These are phyloP conservation scores for Arthrobotrys conoides DNA, from an alignment of 2,329 filamentous ascomycete species.

Conservation along the genomic window DNA sequence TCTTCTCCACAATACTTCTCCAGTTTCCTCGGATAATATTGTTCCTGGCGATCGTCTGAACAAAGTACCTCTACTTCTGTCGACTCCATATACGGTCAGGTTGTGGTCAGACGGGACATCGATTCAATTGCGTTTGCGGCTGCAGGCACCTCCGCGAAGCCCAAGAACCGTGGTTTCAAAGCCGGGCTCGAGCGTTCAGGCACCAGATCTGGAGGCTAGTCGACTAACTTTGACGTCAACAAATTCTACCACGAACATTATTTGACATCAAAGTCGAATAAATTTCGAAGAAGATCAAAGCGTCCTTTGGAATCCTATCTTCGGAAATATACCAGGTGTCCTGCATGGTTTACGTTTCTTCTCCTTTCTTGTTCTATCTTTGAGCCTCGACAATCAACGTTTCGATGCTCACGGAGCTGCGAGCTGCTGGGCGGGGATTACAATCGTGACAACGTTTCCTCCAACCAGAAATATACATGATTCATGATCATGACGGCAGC, in stretches of 20 bases:
- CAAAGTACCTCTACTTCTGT: slow-evolving; percentile 22
- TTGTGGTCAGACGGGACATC: slow-evolving; percentile 22
- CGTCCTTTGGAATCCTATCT: slow-evolving; percentile 19
- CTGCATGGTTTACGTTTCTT: slow-evolving; percentile 18
- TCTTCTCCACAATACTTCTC: slow-evolving; percentile 38
- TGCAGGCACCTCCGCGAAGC: slow-evolving; percentile 32
- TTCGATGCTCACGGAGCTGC: slow-evolving; percentile 31
- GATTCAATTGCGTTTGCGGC: slow-evolving; percentile 30
- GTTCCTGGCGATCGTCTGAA: slow-evolving; percentile 9
- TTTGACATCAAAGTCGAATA: slow-evolving; percentile 35
- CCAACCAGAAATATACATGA: slow-evolving; percentile 25
- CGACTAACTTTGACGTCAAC: slow-evolving; percentile 20
- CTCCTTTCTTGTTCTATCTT: slow-evolving; percentile 24
- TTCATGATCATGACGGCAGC: slow-evolving; percentile 36
- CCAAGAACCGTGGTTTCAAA: slow-evolving; percentile 24
- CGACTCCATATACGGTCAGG: slow-evolving; percentile 10
- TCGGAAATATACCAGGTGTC: slow-evolving; percentile 38
- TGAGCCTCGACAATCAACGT: slow-evolving; percentile 27
- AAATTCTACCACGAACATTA: slow-evolving; percentile 11
- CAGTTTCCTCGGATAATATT: slow-evolving; percentile 19
- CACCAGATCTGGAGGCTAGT: slow-evolving; percentile 14
- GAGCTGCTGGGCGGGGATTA: slow-evolving; percentile 38
- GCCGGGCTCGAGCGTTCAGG: slow-evolving; percentile 18
- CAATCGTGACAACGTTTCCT: slow-evolving; percentile 42
- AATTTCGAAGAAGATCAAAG: slow-evolving; percentile 35